Evolutionary conservation across 2,329 filamentous ascomycete species (phyloP).

Genomic region (Aspergillus pseudoterreus): DNA sequence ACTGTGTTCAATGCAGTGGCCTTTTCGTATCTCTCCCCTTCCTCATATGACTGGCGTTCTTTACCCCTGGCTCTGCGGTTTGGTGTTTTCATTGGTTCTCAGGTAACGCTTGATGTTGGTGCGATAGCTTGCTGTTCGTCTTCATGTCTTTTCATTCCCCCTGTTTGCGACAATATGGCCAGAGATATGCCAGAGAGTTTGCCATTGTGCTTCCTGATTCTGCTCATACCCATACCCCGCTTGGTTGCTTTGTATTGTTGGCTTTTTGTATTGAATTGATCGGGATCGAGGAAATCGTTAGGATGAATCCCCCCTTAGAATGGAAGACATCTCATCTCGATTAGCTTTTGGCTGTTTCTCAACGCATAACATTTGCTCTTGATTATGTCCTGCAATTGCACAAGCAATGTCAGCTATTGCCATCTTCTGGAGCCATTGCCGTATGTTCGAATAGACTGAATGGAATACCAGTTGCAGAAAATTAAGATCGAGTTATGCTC

Average conservation of each 20-base stretch:
- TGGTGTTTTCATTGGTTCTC: neutral
- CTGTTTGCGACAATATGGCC: neutral
- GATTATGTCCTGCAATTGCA: no score
- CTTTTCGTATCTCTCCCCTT: neutral
- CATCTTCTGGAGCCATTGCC: no score
- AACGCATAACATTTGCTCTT: no score
- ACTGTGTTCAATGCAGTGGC: slow-evolving; percentile 2
- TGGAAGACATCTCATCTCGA: no score
- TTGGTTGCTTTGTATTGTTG: neutral
- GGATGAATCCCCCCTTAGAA: no score
- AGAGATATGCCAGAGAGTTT: neutral
- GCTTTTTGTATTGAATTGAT: no score
- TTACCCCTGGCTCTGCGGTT: neutral
- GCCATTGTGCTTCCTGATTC: neutral
- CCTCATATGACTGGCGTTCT: neutral
- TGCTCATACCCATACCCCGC: neutral
- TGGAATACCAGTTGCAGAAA: no score
- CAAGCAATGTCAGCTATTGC: no score
- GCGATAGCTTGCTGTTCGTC: neutral
- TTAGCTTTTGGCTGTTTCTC: no score
- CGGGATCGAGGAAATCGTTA: no score
- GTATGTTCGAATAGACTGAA: no score
- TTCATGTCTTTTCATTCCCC: neutral
- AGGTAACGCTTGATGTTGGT: neutral
- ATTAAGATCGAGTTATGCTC: no score